Percentiles rank a stretch among this genome's conserved stretches.
Conservation (phyloP, 805 yeast genomes). For the Candida silvicultrix region DNA sequence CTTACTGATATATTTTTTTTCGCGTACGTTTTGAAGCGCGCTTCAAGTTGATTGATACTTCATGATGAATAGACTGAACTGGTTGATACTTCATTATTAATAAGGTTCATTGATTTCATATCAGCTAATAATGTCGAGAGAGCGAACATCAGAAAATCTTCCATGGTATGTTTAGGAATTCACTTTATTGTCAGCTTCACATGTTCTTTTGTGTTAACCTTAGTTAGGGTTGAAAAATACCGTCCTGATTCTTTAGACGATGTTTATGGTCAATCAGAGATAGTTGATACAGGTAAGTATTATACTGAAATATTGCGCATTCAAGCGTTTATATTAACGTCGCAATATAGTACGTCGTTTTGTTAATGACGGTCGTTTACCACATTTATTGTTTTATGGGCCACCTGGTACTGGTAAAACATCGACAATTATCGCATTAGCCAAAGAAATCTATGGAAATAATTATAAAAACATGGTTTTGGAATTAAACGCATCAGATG, state of each 20-base stretch:
- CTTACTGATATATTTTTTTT: neutral
- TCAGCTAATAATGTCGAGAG: slow-evolving; percentile 18
- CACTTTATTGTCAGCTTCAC: neutral
- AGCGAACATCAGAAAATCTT: slow-evolving; percentile 21
- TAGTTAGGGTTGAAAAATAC: slow-evolving; percentile 82
- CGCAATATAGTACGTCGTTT: slow-evolving; percentile 54
- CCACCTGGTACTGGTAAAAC: slow-evolving; percentile 96
- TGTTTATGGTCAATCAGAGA: slow-evolving; percentile 86
- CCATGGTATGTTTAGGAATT: slow-evolving; percentile 19
- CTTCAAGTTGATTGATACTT: neutral
- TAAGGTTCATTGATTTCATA: neutral
- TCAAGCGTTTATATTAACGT: neutral
- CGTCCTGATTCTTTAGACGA: slow-evolving; percentile 82
- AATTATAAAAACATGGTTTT: slow-evolving; percentile 82
- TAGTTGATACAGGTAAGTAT: slow-evolving; percentile 54
- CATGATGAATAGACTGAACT: neutral
- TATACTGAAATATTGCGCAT: neutral
- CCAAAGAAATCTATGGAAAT: slow-evolving; percentile 81
- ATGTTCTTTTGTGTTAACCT: neutral
- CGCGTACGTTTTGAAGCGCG: neutral
- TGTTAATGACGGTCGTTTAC: slow-evolving; percentile 75
- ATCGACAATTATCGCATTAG: slow-evolving; percentile 81
- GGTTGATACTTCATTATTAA: neutral
- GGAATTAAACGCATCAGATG: slow-evolving; percentile 95
- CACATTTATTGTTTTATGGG: slow-evolving; percentile 90